These are phyloP conservation scores for Sporothrix brunneoviolacea DNA, from an alignment of 2,329 filamentous ascomycete genomes.

Conservation along the genomic window DNA sequence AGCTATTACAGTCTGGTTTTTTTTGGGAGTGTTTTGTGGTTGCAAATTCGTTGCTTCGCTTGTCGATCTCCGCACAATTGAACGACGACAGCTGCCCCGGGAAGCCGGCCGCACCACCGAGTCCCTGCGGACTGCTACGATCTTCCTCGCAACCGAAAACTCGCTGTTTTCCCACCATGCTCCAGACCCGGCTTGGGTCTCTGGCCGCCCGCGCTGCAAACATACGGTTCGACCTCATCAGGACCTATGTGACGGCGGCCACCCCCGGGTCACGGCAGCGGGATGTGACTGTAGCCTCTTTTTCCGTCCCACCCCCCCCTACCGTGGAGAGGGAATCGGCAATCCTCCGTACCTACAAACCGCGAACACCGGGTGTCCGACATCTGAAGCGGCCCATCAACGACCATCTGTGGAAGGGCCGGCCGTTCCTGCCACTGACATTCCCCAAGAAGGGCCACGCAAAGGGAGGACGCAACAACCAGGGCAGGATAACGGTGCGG, in stretches of 20 bases:
- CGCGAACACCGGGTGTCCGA: slow-evolving; percentile 83
- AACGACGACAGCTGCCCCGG: too few species aligned
- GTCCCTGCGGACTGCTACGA: too few species aligned
- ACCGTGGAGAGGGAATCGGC: slow-evolving; percentile 30
- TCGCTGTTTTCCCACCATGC: slow-evolving; percentile 39
- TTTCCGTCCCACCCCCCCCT: not conserved
- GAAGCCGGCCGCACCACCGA: too few species aligned
- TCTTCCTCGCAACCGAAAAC: too few species aligned
- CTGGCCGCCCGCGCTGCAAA: slow-evolving; percentile 21
- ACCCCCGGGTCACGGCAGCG: slow-evolving; percentile 12
- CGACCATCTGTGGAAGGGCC: slow-evolving; percentile 93
- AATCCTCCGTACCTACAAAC: slow-evolving; percentile 78
- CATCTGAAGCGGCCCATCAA: slow-evolving; percentile 91
- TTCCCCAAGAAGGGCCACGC: slow-evolving; percentile 87
- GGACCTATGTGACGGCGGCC: slow-evolving; percentile 21
- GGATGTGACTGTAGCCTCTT: not conserved
- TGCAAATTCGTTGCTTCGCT: too few species aligned
- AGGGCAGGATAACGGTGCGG: slow-evolving; percentile 76
- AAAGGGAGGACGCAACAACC: slow-evolving; percentile 88
- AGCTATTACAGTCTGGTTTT: too few species aligned
- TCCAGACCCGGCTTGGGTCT: slow-evolving; percentile 59
- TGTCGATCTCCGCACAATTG: too few species aligned
- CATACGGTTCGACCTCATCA: slow-evolving; percentile 13
- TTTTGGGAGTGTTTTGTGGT: too few species aligned
- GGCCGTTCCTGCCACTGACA: slow-evolving; percentile 75